A percentile compares a stretch with the other conserved stretches of the same genome.
Evolutionary conservation across 208 protist genomes (phyloP).

Genomic region (Trypanosomatidae sp.): DNA sequence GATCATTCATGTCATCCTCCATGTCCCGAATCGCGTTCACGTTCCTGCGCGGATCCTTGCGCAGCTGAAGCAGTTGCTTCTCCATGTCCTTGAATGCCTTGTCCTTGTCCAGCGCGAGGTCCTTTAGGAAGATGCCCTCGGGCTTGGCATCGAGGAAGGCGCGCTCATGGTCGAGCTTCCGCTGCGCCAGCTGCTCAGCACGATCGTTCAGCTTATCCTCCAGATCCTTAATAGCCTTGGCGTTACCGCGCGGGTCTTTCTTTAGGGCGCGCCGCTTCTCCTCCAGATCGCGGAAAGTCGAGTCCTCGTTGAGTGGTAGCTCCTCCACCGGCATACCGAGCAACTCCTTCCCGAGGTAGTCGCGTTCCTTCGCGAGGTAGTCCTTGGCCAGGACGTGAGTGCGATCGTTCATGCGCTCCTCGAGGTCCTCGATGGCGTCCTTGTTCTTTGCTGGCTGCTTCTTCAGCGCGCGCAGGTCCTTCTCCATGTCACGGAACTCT

Average conservation of each 20-base stretch:
- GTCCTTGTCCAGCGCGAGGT: conserved; percentile 60
- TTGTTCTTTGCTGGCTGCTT: conserved; percentile 70
- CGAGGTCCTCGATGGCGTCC: conserved; percentile 53
- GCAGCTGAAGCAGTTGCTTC: conserved; percentile 43
- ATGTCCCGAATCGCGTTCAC: conserved; percentile 40
- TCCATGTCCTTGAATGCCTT: conserved; percentile 56
- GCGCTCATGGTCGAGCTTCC: conserved; percentile 50
- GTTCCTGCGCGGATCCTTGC: conserved; percentile 45
- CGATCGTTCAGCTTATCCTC: conserved; percentile 65
- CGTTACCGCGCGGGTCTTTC: conserved; percentile 45
- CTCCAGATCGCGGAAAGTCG: conserved; percentile 59
- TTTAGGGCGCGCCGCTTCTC: conserved; percentile 50
- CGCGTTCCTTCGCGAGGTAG: conserved; percentile 40
- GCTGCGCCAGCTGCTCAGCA: conserved; percentile 54
- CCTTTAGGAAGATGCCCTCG: conserved; percentile 55
- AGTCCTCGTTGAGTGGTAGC: conserved; percentile 67
- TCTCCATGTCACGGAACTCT: conserved; percentile 70
- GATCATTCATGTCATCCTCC: conserved; percentile 58
- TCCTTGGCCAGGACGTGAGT: conserved; percentile 67
- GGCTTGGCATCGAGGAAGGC: conserved; percentile 55
- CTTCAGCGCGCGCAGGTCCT: conserved; percentile 56
- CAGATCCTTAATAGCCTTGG: conserved; percentile 45
- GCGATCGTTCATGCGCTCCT: conserved; percentile 72
- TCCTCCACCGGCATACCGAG: conserved; percentile 56
- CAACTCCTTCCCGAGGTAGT: conserved; percentile 50